Evolutionary conservation across 306 rosid genomes (phyloP), one percentile per base, ranked within the genome.

Genomic region (Castanea crenata): DNA sequence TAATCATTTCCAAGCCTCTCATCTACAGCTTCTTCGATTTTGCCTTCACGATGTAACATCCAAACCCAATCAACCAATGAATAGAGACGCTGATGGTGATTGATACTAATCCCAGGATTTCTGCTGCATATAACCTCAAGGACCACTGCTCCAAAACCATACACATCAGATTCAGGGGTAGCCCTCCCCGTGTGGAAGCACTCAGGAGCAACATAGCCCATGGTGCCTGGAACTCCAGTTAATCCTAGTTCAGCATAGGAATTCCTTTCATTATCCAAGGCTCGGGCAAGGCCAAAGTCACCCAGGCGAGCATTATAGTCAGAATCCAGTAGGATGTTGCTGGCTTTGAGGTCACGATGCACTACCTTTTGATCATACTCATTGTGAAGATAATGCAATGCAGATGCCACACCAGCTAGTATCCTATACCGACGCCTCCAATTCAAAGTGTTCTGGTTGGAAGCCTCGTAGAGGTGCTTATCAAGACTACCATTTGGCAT

Each of bases 171-270:
- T 55, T 85, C 91, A 10, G 86, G 91, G 29, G 89, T 76, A 21
- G 89, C 89, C 75, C 56, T 83, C 11, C 91, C 89, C 12, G 85
- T 83, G 71, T 88, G 91, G 83, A 88, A 88, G 80, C 91, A 86
- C 73, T 88, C 91, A 0, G 88, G 89, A 54, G 89, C 89, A 44
- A 86, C 91, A 59, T 88, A 86, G 20, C 91, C 91, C 73, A 83
- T 75, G 29, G 91, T 88, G 74, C 91, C 89, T 0, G 85, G 71
- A 18, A 88, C 83, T 65, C 89, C 86, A 9, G 81, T 69, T 69
- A 59, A 18, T 46, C 76, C 81, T 18, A 86, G 79, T 68, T 88
- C 91, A 13, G 89, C 89, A 69, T 84, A 86, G 0, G 91, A 88
- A 75, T 83, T 88, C 63, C 86, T 81, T 64, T 86, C 88, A 15